These are phyloP conservation scores for Psilocybe tampanensis DNA, from an alignment of 768 basidiomycete species.

Conservation along the genomic window DNA sequence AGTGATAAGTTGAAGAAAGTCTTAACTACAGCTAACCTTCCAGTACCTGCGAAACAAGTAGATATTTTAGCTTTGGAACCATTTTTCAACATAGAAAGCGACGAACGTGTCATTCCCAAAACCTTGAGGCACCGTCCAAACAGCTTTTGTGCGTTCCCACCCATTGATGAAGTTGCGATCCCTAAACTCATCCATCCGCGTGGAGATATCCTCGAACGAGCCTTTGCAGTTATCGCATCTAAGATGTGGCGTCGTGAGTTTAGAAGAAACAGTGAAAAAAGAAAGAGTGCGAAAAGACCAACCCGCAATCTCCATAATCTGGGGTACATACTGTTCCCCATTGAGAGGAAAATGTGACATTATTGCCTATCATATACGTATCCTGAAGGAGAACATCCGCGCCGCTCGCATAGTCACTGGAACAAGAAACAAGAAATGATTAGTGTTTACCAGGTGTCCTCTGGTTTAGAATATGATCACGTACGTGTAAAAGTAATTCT, in stretches of 20 bases:
- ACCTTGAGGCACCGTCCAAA: slow-evolving; percentile 83
- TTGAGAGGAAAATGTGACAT: slow-evolving; percentile 60
- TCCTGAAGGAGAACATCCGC: slow-evolving; percentile 76
- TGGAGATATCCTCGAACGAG: slow-evolving; percentile 68
- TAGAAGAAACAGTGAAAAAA: not conserved
- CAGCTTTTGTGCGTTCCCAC: slow-evolving; percentile 67
- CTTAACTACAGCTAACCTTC: slow-evolving; percentile 32
- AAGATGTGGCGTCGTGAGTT: not conserved
- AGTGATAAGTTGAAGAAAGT: too few relatives aligned
- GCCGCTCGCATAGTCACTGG: slow-evolving; percentile 52
- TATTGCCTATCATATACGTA: slow-evolving; percentile 59
- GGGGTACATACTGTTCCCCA: slow-evolving; percentile 67
- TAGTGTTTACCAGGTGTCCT: not conserved
- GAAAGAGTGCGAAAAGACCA: slow-evolving; percentile 25
- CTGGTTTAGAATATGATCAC: not conserved
- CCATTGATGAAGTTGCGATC: slow-evolving; percentile 62
- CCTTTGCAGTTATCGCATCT: slow-evolving; percentile 68
- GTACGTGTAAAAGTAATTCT: slow-evolving; percentile 64
- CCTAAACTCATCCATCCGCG: slow-evolving; percentile 66
- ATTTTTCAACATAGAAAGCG: not conserved
- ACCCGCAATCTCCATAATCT: slow-evolving; percentile 77
- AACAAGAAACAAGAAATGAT: not conserved
- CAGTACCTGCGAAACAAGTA: slow-evolving; percentile 42
- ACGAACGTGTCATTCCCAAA: slow-evolving; percentile 65
- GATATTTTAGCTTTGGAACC: not conserved